Percentiles rank a stretch among this genome's conserved stretches.
Conservation (phyloP, 352 stramenopile genomes). For the Pythium phragmiticola region DNA sequence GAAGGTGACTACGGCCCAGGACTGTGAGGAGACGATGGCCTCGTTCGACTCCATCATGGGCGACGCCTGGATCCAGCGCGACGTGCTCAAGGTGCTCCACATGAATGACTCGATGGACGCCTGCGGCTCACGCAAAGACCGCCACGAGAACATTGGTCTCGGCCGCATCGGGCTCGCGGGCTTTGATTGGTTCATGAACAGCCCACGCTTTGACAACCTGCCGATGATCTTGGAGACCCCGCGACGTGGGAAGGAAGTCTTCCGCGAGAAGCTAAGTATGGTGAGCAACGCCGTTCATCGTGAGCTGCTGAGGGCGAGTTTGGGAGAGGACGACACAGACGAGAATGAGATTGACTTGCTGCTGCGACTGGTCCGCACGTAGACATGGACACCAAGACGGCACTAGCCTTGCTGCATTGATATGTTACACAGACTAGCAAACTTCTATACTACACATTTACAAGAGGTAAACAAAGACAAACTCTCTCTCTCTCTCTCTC, state of each 20-base stretch:
- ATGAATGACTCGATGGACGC: constrained; percentile 44
- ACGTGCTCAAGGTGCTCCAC: constrained; percentile 45
- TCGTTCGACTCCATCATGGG: constrained; percentile 32
- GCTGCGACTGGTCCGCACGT: constrained; percentile 11
- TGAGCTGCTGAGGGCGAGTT: not conserved
- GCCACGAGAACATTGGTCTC: constrained; percentile 44
- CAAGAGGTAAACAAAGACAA: too few species aligned
- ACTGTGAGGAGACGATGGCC: constrained; percentile 38
- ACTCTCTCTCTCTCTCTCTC: not conserved
- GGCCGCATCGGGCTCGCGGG: constrained; percentile 32
- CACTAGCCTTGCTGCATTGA: too few species aligned
- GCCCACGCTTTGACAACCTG: constrained; percentile 31
- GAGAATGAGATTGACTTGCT: constrained; percentile 28
- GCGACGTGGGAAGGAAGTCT: constrained; percentile 13
- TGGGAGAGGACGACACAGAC: constrained; percentile 17
- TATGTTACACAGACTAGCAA: not conserved
- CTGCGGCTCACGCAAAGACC: constrained; percentile 32
- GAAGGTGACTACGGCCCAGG: constrained; percentile 18
- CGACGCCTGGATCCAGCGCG: constrained; percentile 19
- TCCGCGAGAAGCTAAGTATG: not conserved
- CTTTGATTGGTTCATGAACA: constrained; percentile 48
- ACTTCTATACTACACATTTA: not conserved
- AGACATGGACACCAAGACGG: not conserved
- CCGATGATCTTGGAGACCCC: constrained; percentile 55
- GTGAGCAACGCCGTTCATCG: constrained; percentile 7